Conservation (phyloP, 768 basidiomycete genomes). For the Leccinum longicurvipes region DNA sequence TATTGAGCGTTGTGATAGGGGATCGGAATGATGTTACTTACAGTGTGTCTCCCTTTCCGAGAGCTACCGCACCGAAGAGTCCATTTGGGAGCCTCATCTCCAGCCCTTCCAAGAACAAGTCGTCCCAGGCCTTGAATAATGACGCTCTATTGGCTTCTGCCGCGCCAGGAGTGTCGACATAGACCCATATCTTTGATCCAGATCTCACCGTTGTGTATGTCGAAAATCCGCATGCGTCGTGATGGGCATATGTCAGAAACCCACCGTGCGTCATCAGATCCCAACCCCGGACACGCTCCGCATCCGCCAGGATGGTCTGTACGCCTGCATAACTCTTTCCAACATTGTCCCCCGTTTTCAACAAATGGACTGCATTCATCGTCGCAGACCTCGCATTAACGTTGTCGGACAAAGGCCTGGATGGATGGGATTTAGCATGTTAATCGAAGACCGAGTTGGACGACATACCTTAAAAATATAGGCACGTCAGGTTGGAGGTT, state of each 20-base stretch:
- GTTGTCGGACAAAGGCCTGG: neutral
- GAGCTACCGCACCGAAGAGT: neutral
- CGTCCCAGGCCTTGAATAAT: neutral
- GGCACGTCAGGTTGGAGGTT: neutral
- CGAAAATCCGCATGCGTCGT: neutral
- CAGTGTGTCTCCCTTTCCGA: neutral
- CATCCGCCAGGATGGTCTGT: neutral
- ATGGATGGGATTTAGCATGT: too few species aligned
- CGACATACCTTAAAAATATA: neutral
- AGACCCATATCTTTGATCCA: neutral
- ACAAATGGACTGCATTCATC: neutral
- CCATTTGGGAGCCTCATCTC: rapidly evolving
- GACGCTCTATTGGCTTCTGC: rapidly evolving
- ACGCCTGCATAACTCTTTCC: neutral
- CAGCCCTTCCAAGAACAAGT: neutral
- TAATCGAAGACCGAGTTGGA: too few species aligned
- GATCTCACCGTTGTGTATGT: neutral
- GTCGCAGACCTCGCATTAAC: neutral
- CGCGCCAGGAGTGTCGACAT: neutral
- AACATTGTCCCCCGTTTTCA: neutral
- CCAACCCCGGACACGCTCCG: neutral
- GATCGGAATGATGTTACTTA: neutral
- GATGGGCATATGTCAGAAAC: conserved; percentile 1
- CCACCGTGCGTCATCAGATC: conserved; percentile 1
- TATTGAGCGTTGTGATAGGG: too few species aligned